phyloP scores from a whole-genome alignment of 78 protist species.

The Dictyostelium firmibasis region DNA sequence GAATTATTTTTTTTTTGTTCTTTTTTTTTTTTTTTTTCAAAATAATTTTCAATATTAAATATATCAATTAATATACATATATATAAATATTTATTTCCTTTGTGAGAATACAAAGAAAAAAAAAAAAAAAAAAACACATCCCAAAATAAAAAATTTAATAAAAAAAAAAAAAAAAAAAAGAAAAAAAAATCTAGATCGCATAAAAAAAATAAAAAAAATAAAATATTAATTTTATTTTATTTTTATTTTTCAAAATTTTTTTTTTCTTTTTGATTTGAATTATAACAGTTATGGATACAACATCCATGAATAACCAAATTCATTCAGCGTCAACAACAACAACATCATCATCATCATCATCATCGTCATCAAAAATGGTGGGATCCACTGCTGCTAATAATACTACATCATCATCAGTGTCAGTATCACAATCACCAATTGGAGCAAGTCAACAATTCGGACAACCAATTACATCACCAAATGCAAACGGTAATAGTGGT shows the following conservation, averaged over 20 bases:
- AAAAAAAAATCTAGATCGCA: too few relatives aligned
- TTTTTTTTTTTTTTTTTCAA: background rate
- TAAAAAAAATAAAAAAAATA: too few relatives aligned
- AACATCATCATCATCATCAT: too few relatives aligned
- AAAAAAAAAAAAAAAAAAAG: too few relatives aligned
- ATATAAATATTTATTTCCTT: background rate
- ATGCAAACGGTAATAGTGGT: background rate
- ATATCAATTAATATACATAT: too few relatives aligned
- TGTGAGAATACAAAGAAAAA: background rate
- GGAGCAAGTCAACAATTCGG: background rate
- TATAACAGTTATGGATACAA: background rate
- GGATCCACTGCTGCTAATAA: background rate
- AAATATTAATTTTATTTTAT: too few relatives aligned
- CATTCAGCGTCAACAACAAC: background rate
- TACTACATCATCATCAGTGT: background rate
- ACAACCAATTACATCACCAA: background rate
- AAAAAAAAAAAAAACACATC: too few relatives aligned
- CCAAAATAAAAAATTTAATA: too few relatives aligned
- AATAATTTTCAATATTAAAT: too few relatives aligned
- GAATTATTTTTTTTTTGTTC: too few relatives aligned
- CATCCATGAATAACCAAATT: background rate
- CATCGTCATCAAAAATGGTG: background rate
- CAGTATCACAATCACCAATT: conserved; percentile 7
- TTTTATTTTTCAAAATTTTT: too few relatives aligned
- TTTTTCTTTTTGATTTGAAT: too few relatives aligned